Evolutionary conservation across 495 filamentous ascomycete genomes (phyloP).

Genomic region (Cairneyella variabilis): DNA sequence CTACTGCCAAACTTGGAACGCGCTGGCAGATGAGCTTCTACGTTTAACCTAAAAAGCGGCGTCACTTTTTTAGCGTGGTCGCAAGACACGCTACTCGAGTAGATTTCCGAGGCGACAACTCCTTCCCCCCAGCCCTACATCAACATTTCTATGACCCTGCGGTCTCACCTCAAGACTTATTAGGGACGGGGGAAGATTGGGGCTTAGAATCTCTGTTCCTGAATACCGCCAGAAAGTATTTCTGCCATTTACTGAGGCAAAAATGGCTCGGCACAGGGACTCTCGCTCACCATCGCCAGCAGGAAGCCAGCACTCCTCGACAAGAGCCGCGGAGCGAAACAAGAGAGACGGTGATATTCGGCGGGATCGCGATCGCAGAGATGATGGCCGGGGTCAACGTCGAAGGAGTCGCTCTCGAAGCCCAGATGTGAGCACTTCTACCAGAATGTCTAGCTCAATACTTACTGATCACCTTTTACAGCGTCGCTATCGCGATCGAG

Average conservation of each 20-base stretch:
- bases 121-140: not conserved
- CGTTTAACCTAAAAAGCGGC: no score
- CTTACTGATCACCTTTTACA: slow-evolving; percentile 30
- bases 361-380: slow-evolving; percentile 50
- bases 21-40: not conserved
- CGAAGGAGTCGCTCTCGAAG: slow-evolving; percentile 67
- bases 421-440: slow-evolving; percentile 54
- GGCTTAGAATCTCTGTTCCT: not conserved
- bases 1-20: not conserved
- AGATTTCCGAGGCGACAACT: not conserved
- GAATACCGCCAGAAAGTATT: slow-evolving; percentile 47
- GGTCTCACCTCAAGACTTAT: no score
- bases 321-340: slow-evolving; percentile 38
- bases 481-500: slow-evolving; percentile 48
- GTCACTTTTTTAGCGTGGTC: no score
- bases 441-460: not conserved
- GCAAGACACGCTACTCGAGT: no score
- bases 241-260: slow-evolving; percentile 59
- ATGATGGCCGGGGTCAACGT: slow-evolving; percentile 43
- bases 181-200: not conserved
- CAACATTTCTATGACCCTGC: no score
- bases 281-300: slow-evolving; percentile 94
- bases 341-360: slow-evolving; percentile 76
- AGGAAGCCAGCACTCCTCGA: slow-evolving; percentile 79
- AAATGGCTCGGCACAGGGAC: slow-evolving; percentile 86